These are phyloP conservation scores for Globisporangium carolinianum DNA, from an alignment of 352 stramenopile genomes.

Conservation along the genomic window DNA sequence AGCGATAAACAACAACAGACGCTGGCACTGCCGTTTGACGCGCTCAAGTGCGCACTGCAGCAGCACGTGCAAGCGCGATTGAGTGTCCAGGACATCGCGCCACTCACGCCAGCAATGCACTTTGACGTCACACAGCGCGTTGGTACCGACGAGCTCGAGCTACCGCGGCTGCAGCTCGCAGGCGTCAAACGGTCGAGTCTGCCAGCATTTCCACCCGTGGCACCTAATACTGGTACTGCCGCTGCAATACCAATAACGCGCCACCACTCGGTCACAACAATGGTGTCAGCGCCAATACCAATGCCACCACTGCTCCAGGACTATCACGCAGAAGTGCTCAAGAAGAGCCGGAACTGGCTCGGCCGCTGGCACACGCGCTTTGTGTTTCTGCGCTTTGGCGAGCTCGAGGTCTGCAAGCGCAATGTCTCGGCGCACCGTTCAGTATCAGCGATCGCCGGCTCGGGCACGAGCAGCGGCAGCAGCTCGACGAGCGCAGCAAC, in stretches of 20 bases:
- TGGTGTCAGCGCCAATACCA: background rate
- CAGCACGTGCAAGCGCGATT: constrained; percentile 29
- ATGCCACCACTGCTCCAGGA: constrained; percentile 24
- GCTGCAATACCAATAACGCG: no score
- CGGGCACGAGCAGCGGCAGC: background rate
- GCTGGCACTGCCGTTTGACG: constrained; percentile 2
- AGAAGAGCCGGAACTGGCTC: constrained; percentile 66
- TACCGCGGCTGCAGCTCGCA: constrained; percentile 11
- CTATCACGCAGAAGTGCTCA: constrained; percentile 44
- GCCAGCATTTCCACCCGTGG: background rate
- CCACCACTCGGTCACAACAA: background rate
- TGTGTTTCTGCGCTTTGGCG: constrained; percentile 40
- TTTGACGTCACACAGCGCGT: constrained; percentile 6
- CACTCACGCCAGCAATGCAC: constrained; percentile 21
- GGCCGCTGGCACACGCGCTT: constrained; percentile 43
- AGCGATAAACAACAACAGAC: background rate
- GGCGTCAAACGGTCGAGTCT: constrained; percentile 6
- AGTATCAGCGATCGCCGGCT: background rate
- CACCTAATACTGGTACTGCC: background rate
- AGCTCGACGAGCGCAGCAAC: background rate
- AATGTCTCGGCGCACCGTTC: constrained; percentile 8
- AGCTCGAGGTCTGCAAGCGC: constrained; percentile 49
- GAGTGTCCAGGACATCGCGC: constrained; percentile 26
- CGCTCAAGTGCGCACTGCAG: constrained; percentile 19
- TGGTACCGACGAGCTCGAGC: constrained; percentile 12